Evolutionary conservation across 2,329 filamentous ascomycete genomes (phyloP).

Genomic region (Leptographium galeiforme): DNA sequence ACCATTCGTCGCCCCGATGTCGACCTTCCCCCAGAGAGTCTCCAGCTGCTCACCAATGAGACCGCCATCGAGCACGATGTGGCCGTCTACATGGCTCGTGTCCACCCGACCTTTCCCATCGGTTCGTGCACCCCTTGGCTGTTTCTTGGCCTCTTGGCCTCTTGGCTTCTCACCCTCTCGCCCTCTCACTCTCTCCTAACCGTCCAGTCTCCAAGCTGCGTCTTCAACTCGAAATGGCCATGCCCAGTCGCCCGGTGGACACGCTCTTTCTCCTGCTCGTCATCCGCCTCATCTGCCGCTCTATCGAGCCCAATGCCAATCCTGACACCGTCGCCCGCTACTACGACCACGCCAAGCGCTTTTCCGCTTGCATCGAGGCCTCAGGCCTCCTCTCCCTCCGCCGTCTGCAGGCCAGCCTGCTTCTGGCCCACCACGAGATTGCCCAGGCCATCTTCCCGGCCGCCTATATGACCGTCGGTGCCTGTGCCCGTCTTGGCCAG

Average conservation of each 20-base stretch:
- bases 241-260: not conserved
- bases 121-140: not conserved
- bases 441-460: conserved; percentile 5
- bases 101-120: conserved; percentile 8
- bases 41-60: not conserved
- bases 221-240: not conserved
- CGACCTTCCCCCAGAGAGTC: conserved; percentile 3
- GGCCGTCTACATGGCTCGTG: conserved; percentile 2
- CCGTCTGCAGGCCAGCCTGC: conserved; percentile 5
- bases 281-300: conserved; percentile 2
- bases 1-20: not conserved
- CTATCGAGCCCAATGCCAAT: not conserved
- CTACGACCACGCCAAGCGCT: conserved; percentile 4
- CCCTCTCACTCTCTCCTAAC: not conserved
- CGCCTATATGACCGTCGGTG: conserved; percentile 8
- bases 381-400: conserved; percentile 3
- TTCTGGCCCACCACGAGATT: conserved; percentile 8
- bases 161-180: not conserved
- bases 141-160: not conserved
- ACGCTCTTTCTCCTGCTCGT: conserved; percentile 1
- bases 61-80: not conserved
- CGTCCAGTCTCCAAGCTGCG: conserved; percentile 3
- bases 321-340: not conserved
- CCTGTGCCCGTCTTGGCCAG: conserved; percentile 6
- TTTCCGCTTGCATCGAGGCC: conserved; percentile 3